Evolutionary conservation across 2,329 filamentous ascomycete genomes (phyloP).

Genomic region (Colletotrichum camelliae): DNA sequence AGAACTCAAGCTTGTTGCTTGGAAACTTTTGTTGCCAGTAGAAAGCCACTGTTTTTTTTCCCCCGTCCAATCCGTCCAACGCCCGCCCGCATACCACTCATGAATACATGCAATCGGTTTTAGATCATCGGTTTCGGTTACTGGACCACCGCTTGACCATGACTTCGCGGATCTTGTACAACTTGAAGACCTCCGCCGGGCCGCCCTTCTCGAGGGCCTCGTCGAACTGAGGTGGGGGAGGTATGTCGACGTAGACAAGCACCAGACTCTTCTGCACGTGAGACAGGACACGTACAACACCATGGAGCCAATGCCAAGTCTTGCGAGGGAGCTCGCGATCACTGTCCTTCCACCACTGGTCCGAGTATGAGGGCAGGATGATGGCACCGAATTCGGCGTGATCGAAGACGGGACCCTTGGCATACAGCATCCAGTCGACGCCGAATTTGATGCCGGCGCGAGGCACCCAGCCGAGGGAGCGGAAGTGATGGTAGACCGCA

Average conservation of each 20-base stretch:
- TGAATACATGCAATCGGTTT: background rate
- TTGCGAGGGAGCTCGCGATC: constrained; percentile 54
- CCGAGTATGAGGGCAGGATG: constrained; percentile 81
- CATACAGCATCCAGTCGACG: constrained; percentile 93
- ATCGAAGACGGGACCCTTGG: constrained; percentile 89
- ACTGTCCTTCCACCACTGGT: constrained; percentile 72
- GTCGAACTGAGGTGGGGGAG: constrained; percentile 63
- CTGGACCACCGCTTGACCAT: constrained; percentile 83
- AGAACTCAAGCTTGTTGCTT: background rate
- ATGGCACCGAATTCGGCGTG: constrained; percentile 93
- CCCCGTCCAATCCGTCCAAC: background rate
- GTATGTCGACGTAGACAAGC: constrained; percentile 89
- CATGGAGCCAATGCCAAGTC: constrained; percentile 86
- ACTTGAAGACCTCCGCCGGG: constrained; percentile 66
- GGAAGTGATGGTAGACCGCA: constrained; percentile 92
- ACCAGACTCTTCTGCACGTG: constrained; percentile 92
- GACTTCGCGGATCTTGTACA: constrained; percentile 82
- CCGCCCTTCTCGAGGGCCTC: constrained; percentile 51
- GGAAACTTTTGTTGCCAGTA: background rate
- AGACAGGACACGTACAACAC: constrained; percentile 85
- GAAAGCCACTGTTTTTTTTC: background rate
- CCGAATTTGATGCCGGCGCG: constrained; percentile 94
- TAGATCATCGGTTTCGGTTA: constrained; percentile 67
- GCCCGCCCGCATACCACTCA: background rate
- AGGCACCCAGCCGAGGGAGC: constrained; percentile 93